A percentile compares a stretch with the other conserved stretches of the same genome.
Evolutionary conservation across 345 rosid species (phyloP).

Genomic region (Physaria fendleri): DNA sequence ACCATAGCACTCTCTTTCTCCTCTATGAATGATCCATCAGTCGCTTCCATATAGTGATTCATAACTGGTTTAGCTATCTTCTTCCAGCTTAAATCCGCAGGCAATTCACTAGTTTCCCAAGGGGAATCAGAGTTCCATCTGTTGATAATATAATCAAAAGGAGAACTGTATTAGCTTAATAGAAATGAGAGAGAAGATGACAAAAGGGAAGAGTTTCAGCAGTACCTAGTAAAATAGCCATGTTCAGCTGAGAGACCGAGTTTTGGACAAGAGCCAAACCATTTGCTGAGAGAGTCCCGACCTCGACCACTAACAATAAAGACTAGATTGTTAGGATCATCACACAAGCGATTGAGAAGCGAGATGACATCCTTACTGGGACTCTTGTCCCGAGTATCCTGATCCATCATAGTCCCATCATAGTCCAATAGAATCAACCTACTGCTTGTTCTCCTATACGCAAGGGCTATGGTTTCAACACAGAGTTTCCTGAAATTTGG

Average conservation of each 20-base stretch:
- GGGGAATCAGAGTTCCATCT: conserved; percentile 54
- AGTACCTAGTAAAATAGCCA: conserved; percentile 70
- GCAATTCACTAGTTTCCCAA: conserved; percentile 48
- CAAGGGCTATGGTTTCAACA: conserved; percentile 43
- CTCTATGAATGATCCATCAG: conserved; percentile 81
- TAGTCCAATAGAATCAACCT: conserved; percentile 76
- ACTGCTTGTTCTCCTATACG: conserved; percentile 43
- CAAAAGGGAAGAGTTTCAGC: not conserved
- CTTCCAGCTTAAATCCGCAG: conserved; percentile 53
- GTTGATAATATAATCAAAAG: not conserved
- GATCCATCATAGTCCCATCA: conserved; percentile 75
- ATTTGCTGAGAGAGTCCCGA: conserved; percentile 54
- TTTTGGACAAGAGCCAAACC: conserved; percentile 61
- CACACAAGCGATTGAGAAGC: conserved; percentile 50
- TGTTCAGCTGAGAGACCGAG: conserved; percentile 86
- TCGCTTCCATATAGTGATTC: conserved; percentile 63
- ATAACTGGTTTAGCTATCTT: conserved; percentile 68
- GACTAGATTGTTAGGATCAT: conserved; percentile 64
- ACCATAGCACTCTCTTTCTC: conserved; percentile 75
- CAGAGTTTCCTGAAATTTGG: conserved; percentile 59
- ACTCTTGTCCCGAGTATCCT: conserved; percentile 41
- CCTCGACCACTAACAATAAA: conserved; percentile 87
- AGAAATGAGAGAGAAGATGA: not conserved
- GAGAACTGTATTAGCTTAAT: not conserved
- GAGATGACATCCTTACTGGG: conserved; percentile 52